These are phyloP conservation scores for Amaranthus cruentus DNA, from an alignment of 148 eudicot genomes.

Conservation along the genomic window DNA sequence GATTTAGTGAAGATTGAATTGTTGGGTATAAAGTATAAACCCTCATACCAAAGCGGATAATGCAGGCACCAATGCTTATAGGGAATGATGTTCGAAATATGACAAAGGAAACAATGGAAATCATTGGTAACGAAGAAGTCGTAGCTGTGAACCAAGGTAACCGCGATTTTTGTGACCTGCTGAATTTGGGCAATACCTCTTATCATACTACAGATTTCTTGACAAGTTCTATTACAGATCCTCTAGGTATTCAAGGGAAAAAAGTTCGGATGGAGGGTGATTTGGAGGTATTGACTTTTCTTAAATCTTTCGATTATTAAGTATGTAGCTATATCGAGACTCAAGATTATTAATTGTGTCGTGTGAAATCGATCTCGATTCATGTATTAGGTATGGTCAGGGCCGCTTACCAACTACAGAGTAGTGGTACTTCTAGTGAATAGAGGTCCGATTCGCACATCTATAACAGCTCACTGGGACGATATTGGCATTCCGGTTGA, in stretches of 20 bases:
- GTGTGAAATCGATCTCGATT: not conserved
- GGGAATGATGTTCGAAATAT: slow-evolving; percentile 68
- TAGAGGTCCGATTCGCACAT: slow-evolving; percentile 26
- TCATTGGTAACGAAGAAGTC: slow-evolving; percentile 58
- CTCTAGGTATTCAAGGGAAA: slow-evolving; percentile 75
- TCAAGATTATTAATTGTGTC: not conserved
- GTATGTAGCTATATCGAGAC: not conserved
- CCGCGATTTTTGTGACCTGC: not conserved
- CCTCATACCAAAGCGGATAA: not conserved
- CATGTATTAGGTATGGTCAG: slow-evolving; percentile 71
- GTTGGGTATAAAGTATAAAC: not conserved
- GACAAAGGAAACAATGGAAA: slow-evolving; percentile 47
- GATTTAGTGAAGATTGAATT: not conserved
- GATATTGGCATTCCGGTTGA: slow-evolving; percentile 57
- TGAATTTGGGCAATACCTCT: not conserved
- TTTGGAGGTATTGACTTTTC: slow-evolving; percentile 44
- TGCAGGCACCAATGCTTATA: slow-evolving; percentile 75
- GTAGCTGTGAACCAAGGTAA: slow-evolving; percentile 80
- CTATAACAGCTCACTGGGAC: slow-evolving; percentile 69
- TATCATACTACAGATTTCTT: not conserved
- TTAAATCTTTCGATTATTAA: not conserved
- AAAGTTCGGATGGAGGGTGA: slow-evolving; percentile 63
- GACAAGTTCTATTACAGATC: slow-evolving; percentile 37
- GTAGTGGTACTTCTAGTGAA: slow-evolving; percentile 60
- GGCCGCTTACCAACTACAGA: slow-evolving; percentile 56